A percentile compares a stretch with the other conserved stretches of the same genome.
Conservation (phyloP, 495 filamentous ascomycete species). For the Neurospora sp. region DNA sequence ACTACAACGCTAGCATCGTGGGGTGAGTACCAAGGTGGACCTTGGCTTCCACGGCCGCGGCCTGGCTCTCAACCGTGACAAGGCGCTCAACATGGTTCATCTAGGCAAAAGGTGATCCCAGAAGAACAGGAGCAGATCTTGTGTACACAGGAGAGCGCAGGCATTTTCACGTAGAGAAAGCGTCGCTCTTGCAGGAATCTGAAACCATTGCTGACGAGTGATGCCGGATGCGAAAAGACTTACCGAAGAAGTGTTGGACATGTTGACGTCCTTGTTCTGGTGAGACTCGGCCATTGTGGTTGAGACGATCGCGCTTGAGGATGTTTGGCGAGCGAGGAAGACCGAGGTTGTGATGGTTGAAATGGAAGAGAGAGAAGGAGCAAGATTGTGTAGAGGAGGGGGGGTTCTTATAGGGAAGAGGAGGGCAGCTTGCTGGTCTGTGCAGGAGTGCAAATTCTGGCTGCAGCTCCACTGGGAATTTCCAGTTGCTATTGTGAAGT, state of each 20-base stretch:
- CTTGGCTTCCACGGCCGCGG: background rate
- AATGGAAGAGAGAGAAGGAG: background rate
- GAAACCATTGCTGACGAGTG: background rate
- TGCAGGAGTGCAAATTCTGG: background rate
- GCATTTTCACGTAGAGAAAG: background rate
- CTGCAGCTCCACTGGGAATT: background rate
- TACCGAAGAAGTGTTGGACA: background rate
- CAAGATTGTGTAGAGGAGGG: background rate
- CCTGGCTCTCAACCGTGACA: background rate
- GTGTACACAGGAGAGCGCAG: background rate
- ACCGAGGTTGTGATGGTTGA: background rate
- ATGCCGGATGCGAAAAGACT: background rate
- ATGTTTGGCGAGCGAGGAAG: background rate
- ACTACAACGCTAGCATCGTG: background rate
- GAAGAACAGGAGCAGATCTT: background rate
- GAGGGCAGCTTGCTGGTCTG: background rate
- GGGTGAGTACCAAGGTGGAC: background rate
- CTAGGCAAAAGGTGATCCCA: background rate
- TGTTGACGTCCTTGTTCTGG: background rate
- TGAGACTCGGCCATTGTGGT: background rate
- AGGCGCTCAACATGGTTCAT: background rate
- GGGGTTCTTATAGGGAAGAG: background rate
- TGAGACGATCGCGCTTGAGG: background rate
- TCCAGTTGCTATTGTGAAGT: background rate
- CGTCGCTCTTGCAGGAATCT: background rate